Percentiles rank a stretch among this genome's conserved stretches.
Evolutionary conservation across 306 rosid genomes (phyloP).

Genomic region (Ormosia semicastrata): DNA sequence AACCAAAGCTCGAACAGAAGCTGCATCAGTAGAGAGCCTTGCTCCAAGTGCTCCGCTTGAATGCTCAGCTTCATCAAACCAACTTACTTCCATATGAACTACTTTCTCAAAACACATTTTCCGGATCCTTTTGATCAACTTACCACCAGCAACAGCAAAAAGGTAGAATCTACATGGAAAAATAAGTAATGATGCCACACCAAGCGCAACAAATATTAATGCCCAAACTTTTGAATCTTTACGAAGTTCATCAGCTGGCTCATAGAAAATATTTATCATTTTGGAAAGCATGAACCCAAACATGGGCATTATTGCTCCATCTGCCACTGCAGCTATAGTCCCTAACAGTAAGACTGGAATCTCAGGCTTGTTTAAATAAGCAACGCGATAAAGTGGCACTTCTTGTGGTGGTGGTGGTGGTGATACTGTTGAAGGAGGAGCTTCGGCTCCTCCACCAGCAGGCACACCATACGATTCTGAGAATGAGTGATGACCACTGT

Average conservation of each 20-base stretch:
- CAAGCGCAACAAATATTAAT: constrained; percentile 42
- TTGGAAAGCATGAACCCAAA: constrained; percentile 49
- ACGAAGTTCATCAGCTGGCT: constrained; percentile 54
- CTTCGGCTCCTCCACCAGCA: constrained; percentile 20
- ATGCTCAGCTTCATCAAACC: constrained; percentile 72
- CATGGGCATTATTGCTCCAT: constrained; percentile 50
- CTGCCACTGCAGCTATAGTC: constrained; percentile 50
- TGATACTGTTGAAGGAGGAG: constrained; percentile 22
- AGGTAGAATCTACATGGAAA: constrained; percentile 51
- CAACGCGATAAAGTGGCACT: constrained; percentile 52
- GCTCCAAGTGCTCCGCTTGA: constrained; percentile 58
- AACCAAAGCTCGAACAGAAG: constrained; percentile 50
- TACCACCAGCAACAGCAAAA: constrained; percentile 68
- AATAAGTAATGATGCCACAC: constrained; percentile 36
- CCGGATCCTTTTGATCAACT: constrained; percentile 57
- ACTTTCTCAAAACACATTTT: constrained; percentile 65
- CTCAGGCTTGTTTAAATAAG: constrained; percentile 78
- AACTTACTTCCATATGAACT: constrained; percentile 65
- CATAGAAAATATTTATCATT: constrained; percentile 54
- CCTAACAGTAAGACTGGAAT: constrained; percentile 58
- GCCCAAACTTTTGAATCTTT: constrained; percentile 74
- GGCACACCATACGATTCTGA: constrained; percentile 39
- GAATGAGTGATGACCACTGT: constrained; percentile 46
- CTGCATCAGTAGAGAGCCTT: constrained; percentile 63
- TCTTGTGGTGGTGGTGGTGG: constrained; percentile 32